A percentile compares a stretch with the other conserved stretches of the same genome.
Conservation (phyloP, 2,329 filamentous ascomycete species). For the Aspergillus brunneoviolaceus region DNA sequence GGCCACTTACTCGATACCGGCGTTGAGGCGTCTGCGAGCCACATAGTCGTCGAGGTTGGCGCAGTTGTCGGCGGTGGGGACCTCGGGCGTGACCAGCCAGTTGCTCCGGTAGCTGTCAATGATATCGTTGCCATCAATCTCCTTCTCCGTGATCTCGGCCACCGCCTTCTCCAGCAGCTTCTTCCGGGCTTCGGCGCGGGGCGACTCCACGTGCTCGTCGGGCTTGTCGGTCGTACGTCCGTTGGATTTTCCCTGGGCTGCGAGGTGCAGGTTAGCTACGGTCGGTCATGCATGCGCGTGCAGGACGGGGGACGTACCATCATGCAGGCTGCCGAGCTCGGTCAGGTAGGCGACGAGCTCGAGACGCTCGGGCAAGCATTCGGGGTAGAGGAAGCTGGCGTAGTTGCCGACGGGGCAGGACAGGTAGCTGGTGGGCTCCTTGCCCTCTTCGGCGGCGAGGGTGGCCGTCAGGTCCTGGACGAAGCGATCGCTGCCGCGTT, state of each 20-base stretch:
- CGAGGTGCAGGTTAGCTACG: background rate
- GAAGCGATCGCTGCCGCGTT: slow-evolving; percentile 14
- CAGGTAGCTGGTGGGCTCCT: slow-evolving; percentile 9
- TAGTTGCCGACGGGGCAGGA: slow-evolving; percentile 15
- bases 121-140: slow-evolving; percentile 15
- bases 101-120: slow-evolving; percentile 16
- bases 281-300: background rate
- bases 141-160: slow-evolving; percentile 9
- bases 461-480: slow-evolving; percentile 12
- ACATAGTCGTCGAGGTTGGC: slow-evolving; percentile 16
- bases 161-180: slow-evolving; percentile 12
- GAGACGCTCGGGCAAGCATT: slow-evolving; percentile 13
- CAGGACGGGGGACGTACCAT: slow-evolving; percentile 9
- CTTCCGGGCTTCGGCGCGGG: slow-evolving; percentile 7
- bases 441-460: slow-evolving; percentile 4
- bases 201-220: slow-evolving; percentile 10
- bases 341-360: slow-evolving; percentile 14
- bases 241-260: slow-evolving; percentile 5
- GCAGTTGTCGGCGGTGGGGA: slow-evolving; percentile 13
- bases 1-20: slow-evolving; percentile 12
- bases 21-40: slow-evolving; percentile 13
- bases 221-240: background rate
- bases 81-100: slow-evolving; percentile 14
- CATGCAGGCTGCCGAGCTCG: slow-evolving; percentile 12
- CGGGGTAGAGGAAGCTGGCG: slow-evolving; percentile 15